Evolutionary conservation across 139 green algal genomes (phyloP), one percentile per base, ranked within the genome.

Genomic region (Parachlorella kessleri): DNA sequence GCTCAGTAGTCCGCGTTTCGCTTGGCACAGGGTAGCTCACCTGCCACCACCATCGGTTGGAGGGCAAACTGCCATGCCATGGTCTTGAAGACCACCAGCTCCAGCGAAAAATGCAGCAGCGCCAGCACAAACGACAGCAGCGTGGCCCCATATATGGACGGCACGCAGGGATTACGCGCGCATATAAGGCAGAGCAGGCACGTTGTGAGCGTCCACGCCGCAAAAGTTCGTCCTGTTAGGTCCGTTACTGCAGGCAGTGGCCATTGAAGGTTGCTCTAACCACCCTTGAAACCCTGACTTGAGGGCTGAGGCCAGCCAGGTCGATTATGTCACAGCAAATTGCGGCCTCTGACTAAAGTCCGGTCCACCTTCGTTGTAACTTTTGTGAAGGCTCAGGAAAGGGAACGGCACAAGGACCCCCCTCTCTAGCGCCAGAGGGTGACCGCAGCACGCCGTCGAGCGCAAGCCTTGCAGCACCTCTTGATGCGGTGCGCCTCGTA

Each of bases 121-220:
- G 93, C 93, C 18, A 93, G 84, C 7, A 91, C 69, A 67, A 97
- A 97, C 0, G 93, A 97, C 21, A 85, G 78, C 9, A 96, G 76
- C 0, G 93, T 97, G 9, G 88, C 89, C 6, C 93, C 86, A 65
- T 97, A 97, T 26, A 97, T 92, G 23, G 88, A 76, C 24, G 74
- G 36, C 66, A 93, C 91, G 14, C 83, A 87, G 8, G 91, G 87
- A 66, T 97, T 90, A 10, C 86, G 85, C 0, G 93, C 91, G 63
- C 92, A 97, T 10, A 94, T 88, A 3, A 97, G 54, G 85, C 93
- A 97, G 10, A 97, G 86, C 23, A 86, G 81, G 76, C 92, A 96
- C 0, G 93, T 94, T 35, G 93, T 87, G 21, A 91, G 30, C 4
- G 93, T 97, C 93, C 93, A 97, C 2, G 87, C 88, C 0, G 90